A percentile compares a stretch with the other conserved stretches of the same genome.
These are phyloP conservation scores for Spathaspora sp. DNA, from an alignment of 805 yeast species.

Conservation along the genomic window DNA sequence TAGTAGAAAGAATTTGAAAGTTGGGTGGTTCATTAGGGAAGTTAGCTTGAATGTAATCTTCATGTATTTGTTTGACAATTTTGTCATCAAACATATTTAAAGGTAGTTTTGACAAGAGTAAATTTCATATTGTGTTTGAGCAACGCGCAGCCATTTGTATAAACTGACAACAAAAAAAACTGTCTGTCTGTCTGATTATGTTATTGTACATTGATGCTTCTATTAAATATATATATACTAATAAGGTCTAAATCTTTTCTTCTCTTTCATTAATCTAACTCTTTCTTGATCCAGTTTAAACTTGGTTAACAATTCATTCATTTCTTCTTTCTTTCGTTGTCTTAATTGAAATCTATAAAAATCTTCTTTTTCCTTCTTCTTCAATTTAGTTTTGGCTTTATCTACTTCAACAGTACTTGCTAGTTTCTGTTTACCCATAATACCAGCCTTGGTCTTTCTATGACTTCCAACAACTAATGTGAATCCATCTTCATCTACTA, in stretches of 20 bases:
- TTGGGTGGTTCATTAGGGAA: constrained; percentile 16
- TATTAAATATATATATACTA: constrained; percentile 18
- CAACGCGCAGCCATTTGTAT: not conserved
- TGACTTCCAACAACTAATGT: constrained; percentile 86
- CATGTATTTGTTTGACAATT: not conserved
- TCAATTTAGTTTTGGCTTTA: constrained; percentile 47
- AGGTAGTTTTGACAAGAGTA: not conserved
- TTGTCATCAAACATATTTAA: not conserved
- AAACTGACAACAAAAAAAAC: not conserved
- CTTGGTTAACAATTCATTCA: constrained; percentile 78
- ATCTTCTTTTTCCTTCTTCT: constrained; percentile 78
- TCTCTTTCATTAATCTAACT: constrained; percentile 73
- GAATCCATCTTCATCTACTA: constrained; percentile 92
- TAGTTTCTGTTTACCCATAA: constrained; percentile 51
- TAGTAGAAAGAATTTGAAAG: constrained; percentile 64
- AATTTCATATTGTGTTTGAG: not conserved
- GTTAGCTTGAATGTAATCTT: not conserved
- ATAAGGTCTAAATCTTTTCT: constrained; percentile 83
- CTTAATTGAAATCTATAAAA: constrained; percentile 96
- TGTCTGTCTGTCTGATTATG: too few relatives aligned
- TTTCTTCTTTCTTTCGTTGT: constrained; percentile 87
- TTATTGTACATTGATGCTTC: constrained; percentile 5
- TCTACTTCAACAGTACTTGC: constrained; percentile 35
- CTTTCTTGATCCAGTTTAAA: constrained; percentile 90
- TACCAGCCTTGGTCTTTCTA: constrained; percentile 73